Evolutionary conservation across 2,329 filamentous ascomycete species (phyloP), one percentile per base, ranked within the genome.

Genomic region (Beauveria asiatica): DNA sequence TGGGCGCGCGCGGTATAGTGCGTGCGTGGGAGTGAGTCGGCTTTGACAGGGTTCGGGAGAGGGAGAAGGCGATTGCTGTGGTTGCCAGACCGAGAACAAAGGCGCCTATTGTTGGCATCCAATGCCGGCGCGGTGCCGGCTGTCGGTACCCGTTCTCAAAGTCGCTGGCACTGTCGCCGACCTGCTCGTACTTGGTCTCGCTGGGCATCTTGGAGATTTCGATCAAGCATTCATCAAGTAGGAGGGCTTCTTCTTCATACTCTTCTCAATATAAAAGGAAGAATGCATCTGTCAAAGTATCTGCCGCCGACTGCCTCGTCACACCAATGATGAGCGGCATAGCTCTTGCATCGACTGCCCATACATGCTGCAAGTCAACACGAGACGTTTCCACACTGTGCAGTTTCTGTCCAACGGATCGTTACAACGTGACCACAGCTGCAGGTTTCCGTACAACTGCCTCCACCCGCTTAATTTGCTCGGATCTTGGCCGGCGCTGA

Each of bases 51-150:
- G 45, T 10, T 1, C 46, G 48, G 13, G 30, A 41, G 5, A 61
- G 10, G 17, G 49, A 42, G 11, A 61, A 27, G 19, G 21, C 7
- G 1, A 48, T 19, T 6, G 46, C 54, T 42, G 53, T 58, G 11
- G 54, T 53, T 4, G 50, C 39, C 1, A 61, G 48, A 3, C 60
- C 60, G 39, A 61, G 54, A 13, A 61, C 33, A 44, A 61, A 61
- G 25, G 54, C 39, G 25, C 9, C 42, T 7, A 61, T 19, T 21
- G 33, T 44, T 30, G 60, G 45, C 17, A 58, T 9, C 49, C 60
- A 58, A 16, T 27, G 45, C 9, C 59, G 52, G 11, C 13, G 23
- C n/a, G 16, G 46, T 7, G 27, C 11, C 8, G 41, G 46, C 8
- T 27, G 30, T 27, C 33, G 59, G 19, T 16, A 57, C 25, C 57